Evolutionary conservation across 2,329 filamentous ascomycete genomes (phyloP), one percentile per base, ranked within the genome.

Genomic region (Xylariaceae sp.): DNA sequence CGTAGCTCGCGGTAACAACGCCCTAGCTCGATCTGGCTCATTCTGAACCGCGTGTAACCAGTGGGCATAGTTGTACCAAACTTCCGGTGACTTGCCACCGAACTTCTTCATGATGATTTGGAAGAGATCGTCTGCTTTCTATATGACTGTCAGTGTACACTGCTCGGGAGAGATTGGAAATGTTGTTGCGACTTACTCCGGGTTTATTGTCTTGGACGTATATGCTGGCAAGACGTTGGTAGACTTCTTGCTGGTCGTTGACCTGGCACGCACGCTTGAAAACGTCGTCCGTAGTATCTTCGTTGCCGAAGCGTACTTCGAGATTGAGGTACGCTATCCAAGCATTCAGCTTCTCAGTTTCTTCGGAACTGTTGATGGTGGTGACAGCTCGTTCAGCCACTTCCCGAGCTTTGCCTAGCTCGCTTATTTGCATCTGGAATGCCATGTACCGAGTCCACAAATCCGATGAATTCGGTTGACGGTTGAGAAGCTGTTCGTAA

Each of bases 391-490:
- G 88, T 72, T 97, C 89, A 2, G 90, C 92, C 53, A 97, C 87
- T 59, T 93, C 88, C 45, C 93, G 85, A 12, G 94, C 92, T 71
- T 91, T 94, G 55, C 87, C 84, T 17, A 95, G 79, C 72, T 99
- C 94, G 66, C 90, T 90, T 47, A 96, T 82, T 67, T 96, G 88
- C 70, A 97, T 86, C 72, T 97, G 90, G 80, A 96, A 96, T n/a
- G 92, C 91, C 90, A 99, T 97, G 74, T 99, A 99, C 60, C 90
- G 83, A 49, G 97, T 89, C 94, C 94, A 99, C 28, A 97, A 81
- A 56, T 87, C 79, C 1, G 93, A 95, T n/a, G 89, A 93, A 73
- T 97, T 91, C 2, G 94, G 91, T 68, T 96, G 89, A 50, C 91
- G 90, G 18, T 99, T 83, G 40, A 99, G 82, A 19, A 97, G 84